Conservation (phyloP, 2,329 filamentous ascomycete species). For the Aspergillus sojae region DNA sequence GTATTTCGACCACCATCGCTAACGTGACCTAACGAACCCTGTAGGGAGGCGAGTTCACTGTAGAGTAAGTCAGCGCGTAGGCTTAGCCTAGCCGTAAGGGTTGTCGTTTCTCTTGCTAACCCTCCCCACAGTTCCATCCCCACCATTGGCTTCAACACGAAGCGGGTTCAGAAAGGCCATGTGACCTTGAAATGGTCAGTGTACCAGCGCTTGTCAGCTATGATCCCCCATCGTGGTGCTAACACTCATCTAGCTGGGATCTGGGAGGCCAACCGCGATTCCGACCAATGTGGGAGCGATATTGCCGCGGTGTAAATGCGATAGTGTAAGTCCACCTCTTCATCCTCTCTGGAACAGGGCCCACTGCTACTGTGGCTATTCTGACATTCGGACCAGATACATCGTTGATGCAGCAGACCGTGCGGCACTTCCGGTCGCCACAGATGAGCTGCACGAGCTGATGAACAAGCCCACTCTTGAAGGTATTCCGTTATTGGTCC, state of each 20-base stretch:
- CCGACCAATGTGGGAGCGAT: conserved; percentile 98
- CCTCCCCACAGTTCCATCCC: conserved; percentile 78
- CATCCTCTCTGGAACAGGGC: background rate
- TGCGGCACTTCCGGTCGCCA: conserved; percentile 77
- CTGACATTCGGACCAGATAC: conserved; percentile 58
- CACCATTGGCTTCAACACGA: conserved; percentile 99
- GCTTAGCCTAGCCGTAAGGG: conserved; percentile 6
- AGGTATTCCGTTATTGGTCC: conserved; percentile 87
- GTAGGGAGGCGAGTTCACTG: conserved; percentile 96
- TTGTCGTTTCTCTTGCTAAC: conserved; percentile 18
- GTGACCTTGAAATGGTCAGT: conserved; percentile 91
- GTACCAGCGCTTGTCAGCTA: background rate
- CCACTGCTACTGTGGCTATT: background rate
- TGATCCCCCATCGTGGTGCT: conserved; percentile 17
- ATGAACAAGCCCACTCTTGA: conserved; percentile 82
- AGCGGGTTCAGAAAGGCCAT: conserved; percentile 95
- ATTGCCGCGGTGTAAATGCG: conserved; percentile 95
- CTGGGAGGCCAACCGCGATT: conserved; percentile 95
- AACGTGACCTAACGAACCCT: conserved; percentile 13
- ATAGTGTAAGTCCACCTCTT: conserved; percentile 67
- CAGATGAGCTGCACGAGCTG: conserved; percentile 88
- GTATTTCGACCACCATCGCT: conserved; percentile 23
- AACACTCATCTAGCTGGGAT: conserved; percentile 70
- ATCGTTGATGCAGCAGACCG: conserved; percentile 95
- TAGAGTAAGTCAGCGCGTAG: conserved; percentile 73